Conservation (phyloP, 176 grass and related monocot species). For the Chloris gayana region DNA sequence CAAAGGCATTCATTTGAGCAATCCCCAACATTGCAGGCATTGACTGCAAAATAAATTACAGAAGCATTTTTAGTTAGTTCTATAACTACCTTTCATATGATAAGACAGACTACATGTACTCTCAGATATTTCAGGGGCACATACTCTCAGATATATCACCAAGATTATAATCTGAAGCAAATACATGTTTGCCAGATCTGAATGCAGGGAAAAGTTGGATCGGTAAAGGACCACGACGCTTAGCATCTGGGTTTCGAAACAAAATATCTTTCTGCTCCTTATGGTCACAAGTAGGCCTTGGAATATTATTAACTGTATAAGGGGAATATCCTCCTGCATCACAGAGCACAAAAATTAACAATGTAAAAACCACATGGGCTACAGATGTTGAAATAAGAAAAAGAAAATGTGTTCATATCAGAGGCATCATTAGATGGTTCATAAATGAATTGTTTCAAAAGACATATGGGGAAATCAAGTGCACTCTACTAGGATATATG, state of each 20-base stretch:
- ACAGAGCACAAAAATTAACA: not conserved
- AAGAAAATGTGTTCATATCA: not conserved
- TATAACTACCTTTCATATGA: too few relatives aligned
- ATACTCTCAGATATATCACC: conserved; percentile 30
- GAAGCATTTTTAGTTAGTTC: not conserved
- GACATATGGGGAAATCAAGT: not conserved
- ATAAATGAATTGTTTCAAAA: not conserved
- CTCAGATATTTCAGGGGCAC: not conserved
- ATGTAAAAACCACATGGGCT: not conserved
- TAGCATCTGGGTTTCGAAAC: not conserved
- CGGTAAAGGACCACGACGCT: not conserved
- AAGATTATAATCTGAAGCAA: conserved; percentile 15
- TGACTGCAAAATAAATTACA: not conserved
- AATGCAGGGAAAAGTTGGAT: not conserved
- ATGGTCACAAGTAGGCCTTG: conserved; percentile 22
- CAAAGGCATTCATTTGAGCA: conserved; percentile 14
- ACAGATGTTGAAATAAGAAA: not conserved
- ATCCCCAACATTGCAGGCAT: not conserved
- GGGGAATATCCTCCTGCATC: not conserved
- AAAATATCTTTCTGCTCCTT: not conserved
- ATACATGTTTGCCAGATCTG: not conserved
- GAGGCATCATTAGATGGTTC: not conserved
- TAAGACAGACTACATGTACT: too few relatives aligned
- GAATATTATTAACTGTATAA: conserved; percentile 28
- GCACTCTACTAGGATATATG: not conserved